These are phyloP conservation scores for Jackrogersella multiformis DNA, from an alignment of 495 filamentous ascomycete genomes.

Conservation along the genomic window DNA sequence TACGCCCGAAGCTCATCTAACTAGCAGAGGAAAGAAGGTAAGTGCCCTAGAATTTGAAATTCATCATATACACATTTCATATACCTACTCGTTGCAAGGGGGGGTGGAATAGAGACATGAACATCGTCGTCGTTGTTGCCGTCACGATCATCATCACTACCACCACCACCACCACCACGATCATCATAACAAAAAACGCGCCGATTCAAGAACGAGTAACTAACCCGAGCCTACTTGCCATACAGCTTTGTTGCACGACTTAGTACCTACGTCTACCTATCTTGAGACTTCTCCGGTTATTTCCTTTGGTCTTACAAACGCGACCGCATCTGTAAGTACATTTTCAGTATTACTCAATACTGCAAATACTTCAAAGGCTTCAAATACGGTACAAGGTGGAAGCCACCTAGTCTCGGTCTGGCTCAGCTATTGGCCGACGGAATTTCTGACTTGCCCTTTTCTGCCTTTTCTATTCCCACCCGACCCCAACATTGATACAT, in stretches of 20 bases:
- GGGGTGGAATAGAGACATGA: neutral
- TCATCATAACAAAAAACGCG: neutral
- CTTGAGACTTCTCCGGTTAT: neutral
- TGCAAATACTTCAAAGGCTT: neutral
- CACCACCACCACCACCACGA: neutral
- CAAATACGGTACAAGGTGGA: slow-evolving; percentile 1
- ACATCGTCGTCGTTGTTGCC: neutral
- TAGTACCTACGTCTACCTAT: neutral
- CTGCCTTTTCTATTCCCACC: slow-evolving; percentile 25
- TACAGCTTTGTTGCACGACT: neutral
- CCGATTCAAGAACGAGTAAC: neutral
- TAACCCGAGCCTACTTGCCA: neutral
- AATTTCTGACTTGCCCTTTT: slow-evolving; percentile 23
- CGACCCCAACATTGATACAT: slow-evolving; percentile 15
- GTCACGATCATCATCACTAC: neutral
- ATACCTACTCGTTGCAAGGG: neutral
- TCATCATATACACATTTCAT: neutral
- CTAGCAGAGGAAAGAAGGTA: neutral
- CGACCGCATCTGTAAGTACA: slow-evolving; percentile 15
- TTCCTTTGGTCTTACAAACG: slow-evolving; percentile 15
- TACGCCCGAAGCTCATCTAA: neutral
- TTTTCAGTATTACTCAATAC: neutral
- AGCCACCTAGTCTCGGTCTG: slow-evolving; percentile 12
- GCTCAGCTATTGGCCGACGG: slow-evolving; percentile 37
- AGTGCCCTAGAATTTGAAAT: neutral